Evolutionary conservation across 2,329 filamentous ascomycete genomes (phyloP).

Genomic region (Macrophomina tecta): DNA sequence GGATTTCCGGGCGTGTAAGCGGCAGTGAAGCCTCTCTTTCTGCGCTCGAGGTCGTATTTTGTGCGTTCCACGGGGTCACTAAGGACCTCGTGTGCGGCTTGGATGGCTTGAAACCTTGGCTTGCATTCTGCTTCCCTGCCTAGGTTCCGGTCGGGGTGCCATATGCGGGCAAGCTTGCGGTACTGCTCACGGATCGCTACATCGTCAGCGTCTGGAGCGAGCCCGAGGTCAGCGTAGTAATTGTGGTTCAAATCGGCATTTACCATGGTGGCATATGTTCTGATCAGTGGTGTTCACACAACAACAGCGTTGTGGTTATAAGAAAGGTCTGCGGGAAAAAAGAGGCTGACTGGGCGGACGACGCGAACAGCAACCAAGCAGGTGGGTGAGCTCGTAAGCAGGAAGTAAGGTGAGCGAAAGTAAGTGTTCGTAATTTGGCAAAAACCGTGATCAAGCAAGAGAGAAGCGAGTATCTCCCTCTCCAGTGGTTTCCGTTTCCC

Average conservation of each 20-base stretch:
- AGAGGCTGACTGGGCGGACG: slow-evolving; percentile 1
- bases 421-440: slow-evolving; percentile 17
- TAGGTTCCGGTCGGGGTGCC: slow-evolving; percentile 87
- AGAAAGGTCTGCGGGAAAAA: slow-evolving; percentile 4
- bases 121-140: slow-evolving; percentile 81
- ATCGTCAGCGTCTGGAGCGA: slow-evolving; percentile 69
- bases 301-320: slow-evolving; percentile 14
- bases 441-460: slow-evolving; percentile 2
- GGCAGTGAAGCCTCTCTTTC: slow-evolving; percentile 44
- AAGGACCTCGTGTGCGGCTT: slow-evolving; percentile 82
- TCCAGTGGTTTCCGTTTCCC: too few species aligned
- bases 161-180: slow-evolving; percentile 81
- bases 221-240: slow-evolving; percentile 84
- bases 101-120: slow-evolving; percentile 83
- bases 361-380: slow-evolving; percentile 3
- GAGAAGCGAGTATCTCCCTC: slow-evolving; percentile 1
- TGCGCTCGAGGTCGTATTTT: slow-evolving; percentile 68
- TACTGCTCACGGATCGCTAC: slow-evolving; percentile 87
- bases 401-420: slow-evolving; percentile 13
- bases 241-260: slow-evolving; percentile 73
- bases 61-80: slow-evolving; percentile 63
- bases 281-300: neutral
- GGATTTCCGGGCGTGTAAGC: slow-evolving; percentile 12
- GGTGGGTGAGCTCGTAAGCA: too few species aligned
- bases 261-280: slow-evolving; percentile 62